Conservation (phyloP, 202 grass and related monocot species). For the Schoenoplectus tabernaemontani region DNA sequence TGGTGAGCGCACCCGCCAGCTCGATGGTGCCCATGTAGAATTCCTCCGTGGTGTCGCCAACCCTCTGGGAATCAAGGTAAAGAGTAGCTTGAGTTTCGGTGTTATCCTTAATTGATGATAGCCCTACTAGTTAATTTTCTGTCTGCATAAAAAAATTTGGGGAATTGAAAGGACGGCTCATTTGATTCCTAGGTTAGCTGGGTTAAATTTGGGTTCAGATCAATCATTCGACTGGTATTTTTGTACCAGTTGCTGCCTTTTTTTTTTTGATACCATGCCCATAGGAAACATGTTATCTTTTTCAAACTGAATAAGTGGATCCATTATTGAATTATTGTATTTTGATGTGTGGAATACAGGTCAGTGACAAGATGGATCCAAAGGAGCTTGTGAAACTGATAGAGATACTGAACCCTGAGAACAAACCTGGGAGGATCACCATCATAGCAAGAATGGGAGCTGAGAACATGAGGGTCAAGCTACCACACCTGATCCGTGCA, state of each 20-base stretch:
- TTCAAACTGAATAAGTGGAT: not conserved
- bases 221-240: not conserved
- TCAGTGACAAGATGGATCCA: constrained; percentile 91
- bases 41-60: constrained; percentile 89
- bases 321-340: not conserved
- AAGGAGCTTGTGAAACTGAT: constrained; percentile 85
- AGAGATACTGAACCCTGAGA: constrained; percentile 83
- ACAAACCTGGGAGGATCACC: constrained; percentile 93
- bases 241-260: not conserved
- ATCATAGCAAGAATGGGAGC: constrained; percentile 97
- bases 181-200: not conserved
- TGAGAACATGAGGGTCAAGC: constrained; percentile 96
- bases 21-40: constrained; percentile 91
- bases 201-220: not conserved
- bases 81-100: not conserved
- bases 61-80: constrained; percentile 86
- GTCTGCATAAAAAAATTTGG: not conserved
- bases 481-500: constrained; percentile 84
- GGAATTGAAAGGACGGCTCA: not conserved
- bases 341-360: constrained; percentile 41
- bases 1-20: constrained; percentile 88
- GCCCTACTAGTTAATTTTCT: not conserved
- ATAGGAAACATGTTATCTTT: not conserved
- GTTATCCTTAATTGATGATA: not conserved
- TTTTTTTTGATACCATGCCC: not conserved